A percentile compares a stretch with the other conserved stretches of the same genome.
Evolutionary conservation across 371 early-diverging fungal species (phyloP).

Genomic region (Mortierella sp.): DNA sequence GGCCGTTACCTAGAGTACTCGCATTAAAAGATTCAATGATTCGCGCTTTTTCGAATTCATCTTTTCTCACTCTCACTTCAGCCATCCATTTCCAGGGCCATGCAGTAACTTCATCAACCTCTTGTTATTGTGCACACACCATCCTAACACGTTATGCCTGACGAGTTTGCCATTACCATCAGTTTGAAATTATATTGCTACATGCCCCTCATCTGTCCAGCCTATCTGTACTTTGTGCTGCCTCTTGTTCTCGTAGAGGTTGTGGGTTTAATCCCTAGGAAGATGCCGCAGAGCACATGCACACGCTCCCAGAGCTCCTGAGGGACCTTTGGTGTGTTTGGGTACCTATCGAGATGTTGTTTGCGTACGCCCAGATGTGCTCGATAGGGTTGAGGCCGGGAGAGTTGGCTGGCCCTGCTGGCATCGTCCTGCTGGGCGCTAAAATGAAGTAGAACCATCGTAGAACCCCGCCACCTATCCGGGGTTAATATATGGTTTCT

Average conservation of each 20-base stretch:
- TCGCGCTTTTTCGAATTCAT: neutral
- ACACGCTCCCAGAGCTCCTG: no score
- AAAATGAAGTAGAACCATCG: no score
- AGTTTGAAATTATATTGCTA: neutral
- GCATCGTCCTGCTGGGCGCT: no score
- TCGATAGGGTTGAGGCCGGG: no score
- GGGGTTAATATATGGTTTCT: no score
- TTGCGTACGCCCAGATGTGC: no score
- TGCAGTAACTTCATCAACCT: no score
- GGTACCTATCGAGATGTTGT: constrained; percentile 4
- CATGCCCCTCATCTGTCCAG: neutral
- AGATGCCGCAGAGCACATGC: constrained; percentile 11
- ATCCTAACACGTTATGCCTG: neutral
- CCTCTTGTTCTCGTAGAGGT: neutral
- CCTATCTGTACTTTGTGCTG: constrained; percentile 15
- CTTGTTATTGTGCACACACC: no score
- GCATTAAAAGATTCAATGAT: neutral
- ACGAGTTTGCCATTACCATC: no score
- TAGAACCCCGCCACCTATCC: no score
- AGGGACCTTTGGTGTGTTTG: neutral
- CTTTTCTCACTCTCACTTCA: neutral
- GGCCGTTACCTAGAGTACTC: neutral
- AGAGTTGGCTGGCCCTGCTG: no score
- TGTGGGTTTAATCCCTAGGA: constrained; percentile 6
- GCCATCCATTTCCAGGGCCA: no score